Conservation (phyloP, 2,329 filamentous ascomycete species). For the Ceratocystis smalleyi region DNA sequence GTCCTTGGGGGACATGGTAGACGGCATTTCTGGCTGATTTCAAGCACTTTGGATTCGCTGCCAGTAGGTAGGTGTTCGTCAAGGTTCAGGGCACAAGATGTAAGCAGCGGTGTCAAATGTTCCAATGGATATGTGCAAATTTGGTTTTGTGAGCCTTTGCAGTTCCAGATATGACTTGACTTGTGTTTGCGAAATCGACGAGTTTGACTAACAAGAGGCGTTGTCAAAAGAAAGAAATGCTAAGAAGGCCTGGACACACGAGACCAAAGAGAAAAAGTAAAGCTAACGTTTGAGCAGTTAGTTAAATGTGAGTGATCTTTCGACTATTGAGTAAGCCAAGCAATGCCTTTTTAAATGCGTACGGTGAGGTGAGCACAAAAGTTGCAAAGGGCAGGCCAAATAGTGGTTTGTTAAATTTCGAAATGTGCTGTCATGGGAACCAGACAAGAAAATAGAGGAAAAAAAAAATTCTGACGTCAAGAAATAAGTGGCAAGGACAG, state of each 20-base stretch:
- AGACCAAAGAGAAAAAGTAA: background rate
- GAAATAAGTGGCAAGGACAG: slow-evolving; percentile 1
- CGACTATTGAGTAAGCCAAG: background rate
- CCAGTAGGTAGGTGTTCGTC: background rate
- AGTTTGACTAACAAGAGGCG: background rate
- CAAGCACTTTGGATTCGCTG: background rate
- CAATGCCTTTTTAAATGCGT: background rate
- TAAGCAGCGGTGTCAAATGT: background rate
- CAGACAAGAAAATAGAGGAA: background rate
- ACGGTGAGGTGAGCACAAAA: background rate
- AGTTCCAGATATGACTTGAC: background rate
- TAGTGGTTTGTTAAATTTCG: background rate
- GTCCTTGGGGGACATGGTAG: slow-evolving; percentile 15
- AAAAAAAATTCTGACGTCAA: slow-evolving; percentile 10
- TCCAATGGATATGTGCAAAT: background rate
- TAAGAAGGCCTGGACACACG: background rate
- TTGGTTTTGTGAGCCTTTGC: background rate
- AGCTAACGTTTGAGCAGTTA: background rate
- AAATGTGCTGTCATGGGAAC: slow-evolving; percentile 1
- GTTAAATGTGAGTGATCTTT: background rate
- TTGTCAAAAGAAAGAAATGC: background rate
- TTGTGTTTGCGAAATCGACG: background rate
- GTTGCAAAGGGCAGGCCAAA: slow-evolving; percentile 6
- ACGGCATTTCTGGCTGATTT: background rate
- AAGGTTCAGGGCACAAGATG: background rate